Evolutionary conservation across 306 rosid genomes (phyloP).

Genomic region (Inga leiocalycina): DNA sequence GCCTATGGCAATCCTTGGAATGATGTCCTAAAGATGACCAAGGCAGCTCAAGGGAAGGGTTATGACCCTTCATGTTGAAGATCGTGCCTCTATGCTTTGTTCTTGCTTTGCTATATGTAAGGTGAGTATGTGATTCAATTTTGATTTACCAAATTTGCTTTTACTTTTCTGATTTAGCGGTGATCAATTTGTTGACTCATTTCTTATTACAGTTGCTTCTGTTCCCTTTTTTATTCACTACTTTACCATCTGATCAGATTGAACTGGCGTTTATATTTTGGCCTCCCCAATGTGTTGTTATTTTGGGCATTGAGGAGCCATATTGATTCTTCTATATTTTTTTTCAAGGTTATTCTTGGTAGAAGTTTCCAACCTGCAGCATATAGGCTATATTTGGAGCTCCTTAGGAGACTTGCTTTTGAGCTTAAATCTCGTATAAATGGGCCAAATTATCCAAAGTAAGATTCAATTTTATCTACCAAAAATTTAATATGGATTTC

Average conservation of each 20-base stretch:
- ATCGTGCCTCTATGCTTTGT: too few relatives aligned
- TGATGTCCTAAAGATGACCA: slow-evolving; percentile 63
- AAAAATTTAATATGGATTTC: background rate
- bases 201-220: background rate
- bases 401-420: slow-evolving; percentile 75
- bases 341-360: slow-evolving; percentile 79
- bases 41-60: slow-evolving; percentile 60
- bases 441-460: slow-evolving; percentile 67
- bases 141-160: background rate
- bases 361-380: slow-evolving; percentile 79
- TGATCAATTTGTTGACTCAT: background rate
- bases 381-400: slow-evolving; percentile 84
- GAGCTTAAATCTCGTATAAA: slow-evolving; percentile 68
- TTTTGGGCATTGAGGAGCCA: background rate
- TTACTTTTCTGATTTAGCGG: background rate
- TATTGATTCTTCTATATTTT: slow-evolving; percentile 7
- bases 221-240: background rate
- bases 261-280: background rate
- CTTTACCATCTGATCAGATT: background rate
- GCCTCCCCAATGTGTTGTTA: too few relatives aligned
- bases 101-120: too few relatives aligned
- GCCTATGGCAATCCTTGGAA: slow-evolving; percentile 42
- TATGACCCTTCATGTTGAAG: too few relatives aligned
- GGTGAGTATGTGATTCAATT: slow-evolving; percentile 35
- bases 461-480: slow-evolving; percentile 34